A percentile compares a stretch with the other conserved stretches of the same genome.
phyloP scores from a whole-genome alignment of 2,329 filamentous ascomycete species.

The Keithomyces neogunnii region DNA sequence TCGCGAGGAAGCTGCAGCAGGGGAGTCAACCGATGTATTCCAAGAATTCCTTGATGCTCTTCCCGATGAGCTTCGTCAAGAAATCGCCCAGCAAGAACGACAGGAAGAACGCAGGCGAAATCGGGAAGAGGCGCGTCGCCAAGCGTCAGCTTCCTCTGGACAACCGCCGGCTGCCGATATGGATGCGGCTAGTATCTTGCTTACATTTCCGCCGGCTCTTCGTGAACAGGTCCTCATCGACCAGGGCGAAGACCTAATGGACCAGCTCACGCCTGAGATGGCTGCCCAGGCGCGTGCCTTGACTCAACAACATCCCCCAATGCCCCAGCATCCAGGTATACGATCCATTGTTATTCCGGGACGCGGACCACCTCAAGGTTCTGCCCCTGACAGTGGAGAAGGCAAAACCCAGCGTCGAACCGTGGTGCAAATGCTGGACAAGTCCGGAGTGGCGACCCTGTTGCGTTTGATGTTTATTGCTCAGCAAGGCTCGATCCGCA shows the following conservation, averaged over 20 bases:
- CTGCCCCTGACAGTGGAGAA: slow-evolving; percentile 32
- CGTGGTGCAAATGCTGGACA: slow-evolving; percentile 94
- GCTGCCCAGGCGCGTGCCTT: slow-evolving; percentile 77
- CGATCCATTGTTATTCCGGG: slow-evolving; percentile 19
- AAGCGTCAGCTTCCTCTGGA: slow-evolving; percentile 45
- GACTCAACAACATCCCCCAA: slow-evolving; percentile 29
- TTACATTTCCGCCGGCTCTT: slow-evolving; percentile 77
- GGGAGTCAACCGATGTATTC: slow-evolving; percentile 76
- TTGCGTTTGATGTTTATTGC: slow-evolving; percentile 97
- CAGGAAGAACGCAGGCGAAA: slow-evolving; percentile 82
- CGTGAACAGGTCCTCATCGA: slow-evolving; percentile 84
- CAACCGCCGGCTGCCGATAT: slow-evolving; percentile 57
- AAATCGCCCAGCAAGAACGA: slow-evolving; percentile 85
- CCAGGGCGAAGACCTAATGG: slow-evolving; percentile 80
- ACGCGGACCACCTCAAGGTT: slow-evolving; percentile 11
- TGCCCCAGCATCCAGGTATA: slow-evolving; percentile 18
- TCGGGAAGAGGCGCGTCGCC: slow-evolving; percentile 70
- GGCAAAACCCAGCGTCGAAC: slow-evolving; percentile 68
- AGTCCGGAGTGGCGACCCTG: slow-evolving; percentile 89
- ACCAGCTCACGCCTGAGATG: slow-evolving; percentile 75
- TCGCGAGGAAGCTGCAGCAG: slow-evolving; percentile 54
- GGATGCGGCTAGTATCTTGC: slow-evolving; percentile 85
- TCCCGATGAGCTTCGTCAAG: slow-evolving; percentile 79
- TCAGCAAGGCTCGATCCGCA: slow-evolving; percentile 78
- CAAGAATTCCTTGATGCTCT: slow-evolving; percentile 91